Base-by-base conservation (phyloP, 148 eudicot species). In the Silene uniflora region DNA sequence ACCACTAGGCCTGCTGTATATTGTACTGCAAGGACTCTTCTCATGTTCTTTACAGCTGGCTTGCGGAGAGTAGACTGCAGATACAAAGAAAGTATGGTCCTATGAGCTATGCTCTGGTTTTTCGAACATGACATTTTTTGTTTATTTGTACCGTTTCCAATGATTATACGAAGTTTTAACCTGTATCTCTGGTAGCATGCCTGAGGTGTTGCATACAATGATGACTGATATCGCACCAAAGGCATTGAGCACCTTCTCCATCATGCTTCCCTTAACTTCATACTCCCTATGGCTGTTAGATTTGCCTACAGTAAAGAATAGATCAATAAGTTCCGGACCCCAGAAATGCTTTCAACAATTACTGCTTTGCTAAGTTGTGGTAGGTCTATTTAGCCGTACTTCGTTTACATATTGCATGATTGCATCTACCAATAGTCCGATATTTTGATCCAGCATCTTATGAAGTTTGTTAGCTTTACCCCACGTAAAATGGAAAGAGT, bases 101-200 rank as follows among this genome's bases (percentile, higher is more conserved):
- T 35, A 2, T 21, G 21, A 52, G 65, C 24, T 32, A 27, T 32
- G 5, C 19, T 47, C 44, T 60, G 21, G 42, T 2, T n/a, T 58
- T 21, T 0, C 35, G 10, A 29, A 19, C 16, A 67, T 39, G 18
- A 19, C 54, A 29, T 17, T 7, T 19, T 79, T 52, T 66, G 25
- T 24, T 5, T 67, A 39, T 58, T 24, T 58, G 47, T 25, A 10
- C 25, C 46, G 61, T 60, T 9, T 47, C 46, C 32, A 32, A 46
- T 58, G 18, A 59, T 46, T 19, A 24, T 55, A 17, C 23, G 52
- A 35, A 47, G 0, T 54, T 2, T 17, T 68, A 49, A 89, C 92
- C 90, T 89, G 90, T 72, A 89, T 87, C 81, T 89, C 92, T 55
- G 75, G 84, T 72, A 86, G 72, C 84, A 89, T 88, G 66, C 89